Conservation (phyloP, 73 alveolate species). For the Diophrys sp. region DNA sequence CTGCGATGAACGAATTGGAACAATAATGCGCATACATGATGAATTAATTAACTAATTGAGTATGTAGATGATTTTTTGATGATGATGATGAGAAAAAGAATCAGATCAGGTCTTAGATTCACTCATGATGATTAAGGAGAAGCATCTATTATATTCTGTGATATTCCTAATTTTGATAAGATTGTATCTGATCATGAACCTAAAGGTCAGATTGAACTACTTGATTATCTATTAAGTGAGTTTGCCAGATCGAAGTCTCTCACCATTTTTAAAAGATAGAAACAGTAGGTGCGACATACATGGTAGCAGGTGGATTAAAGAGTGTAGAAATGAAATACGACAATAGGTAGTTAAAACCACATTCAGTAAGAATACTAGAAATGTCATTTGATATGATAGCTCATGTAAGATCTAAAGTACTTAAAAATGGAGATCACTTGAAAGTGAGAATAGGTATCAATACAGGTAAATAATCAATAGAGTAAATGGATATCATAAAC, state of each 20-base stretch:
- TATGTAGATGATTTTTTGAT: too few species aligned
- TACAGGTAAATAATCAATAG: constrained; percentile 98
- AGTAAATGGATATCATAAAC: constrained; percentile 97
- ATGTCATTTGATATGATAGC: constrained; percentile 70
- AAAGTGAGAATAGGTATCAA: constrained; percentile 94
- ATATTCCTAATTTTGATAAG: constrained; percentile 74
- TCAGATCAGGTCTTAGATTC: constrained; percentile 64
- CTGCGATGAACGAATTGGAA: too few species aligned
- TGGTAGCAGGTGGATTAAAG: constrained; percentile 88
- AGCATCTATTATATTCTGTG: constrained; percentile 78
- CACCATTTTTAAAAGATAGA: constrained; percentile 66
- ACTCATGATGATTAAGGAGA: constrained; percentile 80
- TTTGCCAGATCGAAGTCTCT: constrained; percentile 66
- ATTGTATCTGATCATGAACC: constrained; percentile 58
- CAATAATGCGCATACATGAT: too few species aligned
- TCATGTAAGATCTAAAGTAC: constrained; percentile 56
- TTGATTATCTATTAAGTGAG: constrained; percentile 68
- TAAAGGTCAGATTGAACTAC: constrained; percentile 54
- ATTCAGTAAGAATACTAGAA: constrained; percentile 71
- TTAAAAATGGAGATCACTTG: constrained; percentile 70
- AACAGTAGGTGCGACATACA: constrained; percentile 88
- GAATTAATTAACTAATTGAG: too few species aligned
- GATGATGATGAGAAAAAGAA: constrained; percentile 59
- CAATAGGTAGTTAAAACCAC: constrained; percentile 48
- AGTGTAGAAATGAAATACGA: constrained; percentile 58